phyloP scores from a whole-genome alignment of 2,329 filamentous ascomycete species.

The Falciphora oryzae region DNA sequence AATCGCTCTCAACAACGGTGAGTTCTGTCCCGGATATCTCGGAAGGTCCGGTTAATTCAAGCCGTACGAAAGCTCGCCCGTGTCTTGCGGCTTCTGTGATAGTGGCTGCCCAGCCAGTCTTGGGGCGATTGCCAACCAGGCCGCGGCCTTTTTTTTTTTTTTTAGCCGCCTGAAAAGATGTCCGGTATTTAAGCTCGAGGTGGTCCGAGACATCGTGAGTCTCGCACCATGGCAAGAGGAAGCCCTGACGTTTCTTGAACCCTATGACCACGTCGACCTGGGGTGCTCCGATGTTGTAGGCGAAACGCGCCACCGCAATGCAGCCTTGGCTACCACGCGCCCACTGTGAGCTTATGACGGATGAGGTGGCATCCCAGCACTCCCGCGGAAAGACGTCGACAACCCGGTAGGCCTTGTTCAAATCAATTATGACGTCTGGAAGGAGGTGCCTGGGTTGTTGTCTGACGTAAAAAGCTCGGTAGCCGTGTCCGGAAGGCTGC shows the following conservation, averaged over 20 bases:
- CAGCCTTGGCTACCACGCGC: not conserved
- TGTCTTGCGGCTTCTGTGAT: not conserved
- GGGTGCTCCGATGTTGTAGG: too few relatives aligned
- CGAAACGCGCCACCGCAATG: not conserved
- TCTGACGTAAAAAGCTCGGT: not conserved
- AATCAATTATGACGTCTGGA: slow-evolving; percentile 3
- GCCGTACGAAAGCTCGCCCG: slow-evolving; percentile 3
- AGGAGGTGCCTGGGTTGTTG: not conserved
- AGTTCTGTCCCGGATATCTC: slow-evolving; percentile 5
- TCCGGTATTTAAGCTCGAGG: too few relatives aligned
- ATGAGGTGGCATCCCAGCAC: slow-evolving; percentile 5
- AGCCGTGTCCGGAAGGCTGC: not conserved
- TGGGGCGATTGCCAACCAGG: too few relatives aligned
- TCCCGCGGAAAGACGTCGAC: not conserved
- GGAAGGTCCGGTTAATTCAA: not conserved
- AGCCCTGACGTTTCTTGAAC: not conserved
- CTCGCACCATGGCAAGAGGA: too few relatives aligned
- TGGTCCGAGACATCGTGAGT: too few relatives aligned
- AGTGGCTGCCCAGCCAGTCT: not conserved
- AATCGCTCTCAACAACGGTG: not conserved
- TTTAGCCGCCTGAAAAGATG: too few relatives aligned
- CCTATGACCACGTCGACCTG: not conserved
- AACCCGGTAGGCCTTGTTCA: not conserved
- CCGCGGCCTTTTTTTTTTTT: not conserved
- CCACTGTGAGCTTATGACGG: not conserved